Percentiles rank a stretch among this genome's conserved stretches.
Evolutionary conservation across 257 asterid species (phyloP).

Genomic region (Gentiana dahurica): DNA sequence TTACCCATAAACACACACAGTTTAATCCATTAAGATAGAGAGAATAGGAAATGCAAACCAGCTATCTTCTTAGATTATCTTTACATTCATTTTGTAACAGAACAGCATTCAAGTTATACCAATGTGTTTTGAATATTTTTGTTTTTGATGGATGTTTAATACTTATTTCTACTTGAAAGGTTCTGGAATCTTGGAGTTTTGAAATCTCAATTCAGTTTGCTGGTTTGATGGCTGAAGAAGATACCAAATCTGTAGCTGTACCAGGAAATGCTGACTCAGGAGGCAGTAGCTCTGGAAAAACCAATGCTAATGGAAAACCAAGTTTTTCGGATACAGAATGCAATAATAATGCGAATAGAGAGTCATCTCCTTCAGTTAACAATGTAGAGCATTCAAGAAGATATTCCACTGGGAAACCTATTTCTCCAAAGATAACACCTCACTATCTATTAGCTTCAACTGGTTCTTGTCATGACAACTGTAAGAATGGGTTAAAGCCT

Average conservation of each 20-base stretch:
- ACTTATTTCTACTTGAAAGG: background rate
- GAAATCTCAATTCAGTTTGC: constrained; percentile 5
- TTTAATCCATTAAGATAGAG: too few relatives aligned
- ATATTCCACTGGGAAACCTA: constrained; percentile 32
- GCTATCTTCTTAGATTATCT: background rate
- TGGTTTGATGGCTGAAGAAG: constrained; percentile 51
- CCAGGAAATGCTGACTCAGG: constrained; percentile 20
- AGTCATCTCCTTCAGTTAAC: constrained; percentile 26
- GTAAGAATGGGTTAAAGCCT: constrained; percentile 55
- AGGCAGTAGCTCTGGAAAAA: constrained; percentile 5
- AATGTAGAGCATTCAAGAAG: constrained; percentile 23
- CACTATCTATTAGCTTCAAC: constrained; percentile 76
- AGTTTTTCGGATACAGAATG: constrained; percentile 14
- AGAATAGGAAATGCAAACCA: too few relatives aligned
- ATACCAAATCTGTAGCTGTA: constrained; percentile 14
- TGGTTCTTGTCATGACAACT: constrained; percentile 84
- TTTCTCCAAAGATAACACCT: constrained; percentile 25
- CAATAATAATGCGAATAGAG: constrained; percentile 14
- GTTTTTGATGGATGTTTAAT: background rate
- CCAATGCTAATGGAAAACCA: constrained; percentile 8
- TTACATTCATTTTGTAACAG: background rate
- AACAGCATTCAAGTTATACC: background rate
- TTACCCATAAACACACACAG: too few relatives aligned
- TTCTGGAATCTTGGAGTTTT: constrained; percentile 17
- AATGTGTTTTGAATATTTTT: background rate